Percentiles rank a stretch among this genome's conserved stretches.
Evolutionary conservation across 805 yeast genomes (phyloP).

Genomic region (Metschnikowia rubicola): DNA sequence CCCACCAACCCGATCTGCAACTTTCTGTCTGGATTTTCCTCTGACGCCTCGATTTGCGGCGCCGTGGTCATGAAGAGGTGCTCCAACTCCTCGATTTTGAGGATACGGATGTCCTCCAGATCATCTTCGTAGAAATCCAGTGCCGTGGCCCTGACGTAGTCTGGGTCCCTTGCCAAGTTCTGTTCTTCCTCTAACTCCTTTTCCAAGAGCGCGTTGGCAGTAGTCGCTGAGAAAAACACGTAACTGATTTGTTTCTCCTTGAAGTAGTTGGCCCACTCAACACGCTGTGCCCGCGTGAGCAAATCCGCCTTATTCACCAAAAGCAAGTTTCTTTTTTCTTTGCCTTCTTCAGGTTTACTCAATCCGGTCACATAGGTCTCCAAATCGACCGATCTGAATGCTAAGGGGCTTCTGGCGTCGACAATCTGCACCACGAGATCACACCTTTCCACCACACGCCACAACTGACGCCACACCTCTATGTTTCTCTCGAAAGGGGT

Average conservation of each 20-base stretch:
- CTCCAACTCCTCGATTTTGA: slow-evolving; percentile 83
- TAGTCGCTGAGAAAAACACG: slow-evolving; percentile 89
- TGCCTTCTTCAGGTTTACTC: slow-evolving; percentile 44
- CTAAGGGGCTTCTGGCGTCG: slow-evolving; percentile 91
- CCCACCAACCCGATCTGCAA: slow-evolving; percentile 95
- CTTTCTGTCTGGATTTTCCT: slow-evolving; percentile 56
- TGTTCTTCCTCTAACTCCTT: slow-evolving; percentile 49
- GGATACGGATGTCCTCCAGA: slow-evolving; percentile 49
- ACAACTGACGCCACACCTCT: slow-evolving; percentile 96
- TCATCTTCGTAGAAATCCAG: slow-evolving; percentile 17
- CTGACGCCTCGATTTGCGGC: slow-evolving; percentile 58
- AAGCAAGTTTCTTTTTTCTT: slow-evolving; percentile 68
- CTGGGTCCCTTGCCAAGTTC: slow-evolving; percentile 18
- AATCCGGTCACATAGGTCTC: slow-evolving; percentile 79
- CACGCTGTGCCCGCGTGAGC: slow-evolving; percentile 71
- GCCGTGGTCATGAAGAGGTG: slow-evolving; percentile 70
- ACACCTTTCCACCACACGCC: slow-evolving; percentile 96
- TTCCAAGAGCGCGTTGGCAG: slow-evolving; percentile 74
- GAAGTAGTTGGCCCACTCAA: slow-evolving; percentile 85
- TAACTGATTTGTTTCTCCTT: slow-evolving; percentile 63
- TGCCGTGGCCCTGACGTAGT: slow-evolving; percentile 3
- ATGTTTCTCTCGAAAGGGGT: slow-evolving; percentile 97
- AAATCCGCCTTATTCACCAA: slow-evolving; percentile 93
- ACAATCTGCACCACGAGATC: slow-evolving; percentile 95
- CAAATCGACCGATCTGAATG: slow-evolving; percentile 84